phyloP scores from a whole-genome alignment of 2,329 filamentous ascomycete genomes.

The Stachybotrys chlorohalonatus region DNA sequence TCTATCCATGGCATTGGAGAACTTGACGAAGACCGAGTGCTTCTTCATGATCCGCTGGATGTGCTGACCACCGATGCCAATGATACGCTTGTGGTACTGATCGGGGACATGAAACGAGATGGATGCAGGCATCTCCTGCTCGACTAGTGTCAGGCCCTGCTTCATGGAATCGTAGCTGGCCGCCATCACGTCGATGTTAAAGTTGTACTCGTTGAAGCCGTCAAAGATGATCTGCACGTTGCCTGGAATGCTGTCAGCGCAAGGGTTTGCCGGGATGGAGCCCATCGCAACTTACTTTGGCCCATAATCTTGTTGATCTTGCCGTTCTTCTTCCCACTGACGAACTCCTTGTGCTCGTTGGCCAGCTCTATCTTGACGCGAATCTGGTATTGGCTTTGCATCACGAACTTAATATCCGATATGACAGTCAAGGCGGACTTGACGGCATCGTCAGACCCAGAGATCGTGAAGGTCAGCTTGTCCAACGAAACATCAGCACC shows the following conservation, averaged over 20 bases:
- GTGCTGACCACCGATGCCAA: conserved; percentile 95
- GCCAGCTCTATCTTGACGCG: conserved; percentile 97
- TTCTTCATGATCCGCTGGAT: conserved; percentile 99
- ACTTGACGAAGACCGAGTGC: conserved; percentile 99
- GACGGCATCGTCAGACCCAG: conserved; percentile 91
- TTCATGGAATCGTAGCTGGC: conserved; percentile 90
- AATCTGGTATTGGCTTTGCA: conserved; percentile 82
- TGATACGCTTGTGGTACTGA: conserved; percentile 98
- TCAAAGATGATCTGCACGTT: conserved; percentile 99
- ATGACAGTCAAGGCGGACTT: conserved; percentile 94
- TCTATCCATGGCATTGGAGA: conserved; percentile 97
- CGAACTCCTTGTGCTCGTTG: conserved; percentile 99
- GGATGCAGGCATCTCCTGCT: conserved; percentile 98
- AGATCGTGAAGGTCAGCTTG: conserved; percentile 86
- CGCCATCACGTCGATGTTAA: conserved; percentile 96
- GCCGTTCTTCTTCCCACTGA: conserved; percentile 98
- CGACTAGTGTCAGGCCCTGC: conserved; percentile 82
- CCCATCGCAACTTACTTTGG: conserved; percentile 49
- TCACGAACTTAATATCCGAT: conserved; percentile 81
- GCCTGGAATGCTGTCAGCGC: conserved; percentile 33
- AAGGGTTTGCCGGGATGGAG: not conserved
- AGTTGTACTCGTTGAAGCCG: conserved; percentile 99
- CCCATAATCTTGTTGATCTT: conserved; percentile 99
- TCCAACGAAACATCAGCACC: conserved; percentile 93
- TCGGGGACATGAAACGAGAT: conserved; percentile 99